Base-by-base conservation (phyloP, 768 basidiomycete genomes). In the Lactarius pseudohatsudake region DNA sequence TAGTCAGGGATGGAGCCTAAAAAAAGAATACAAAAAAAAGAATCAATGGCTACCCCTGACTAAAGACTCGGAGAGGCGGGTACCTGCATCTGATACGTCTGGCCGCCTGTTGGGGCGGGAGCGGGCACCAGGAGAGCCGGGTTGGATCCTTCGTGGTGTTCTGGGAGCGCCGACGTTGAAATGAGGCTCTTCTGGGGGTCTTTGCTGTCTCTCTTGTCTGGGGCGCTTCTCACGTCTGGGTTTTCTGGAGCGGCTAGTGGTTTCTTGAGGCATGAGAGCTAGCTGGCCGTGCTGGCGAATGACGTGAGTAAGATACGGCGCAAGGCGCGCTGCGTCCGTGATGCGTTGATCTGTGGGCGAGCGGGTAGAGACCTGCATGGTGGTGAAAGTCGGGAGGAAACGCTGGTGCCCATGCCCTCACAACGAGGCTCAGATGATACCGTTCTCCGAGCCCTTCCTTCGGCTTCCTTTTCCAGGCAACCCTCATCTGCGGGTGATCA, bases 231-330 rank as follows among this genome's bases (percentile, higher is more conserved):
- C 67, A 30, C 75, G 73, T 72, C 77, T 79, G 32, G 75, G 72
- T 73, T 82, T 81, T 59, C 82, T 81, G 16, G 79, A 74, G 59
- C 79, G 77, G 56, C 83, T 83, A 57, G 77, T 77, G 75, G 79
- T 85, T 73, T 88, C 85, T 59, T 82, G 78, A 7, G 82, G 79
- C 67, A 79, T 76, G 69, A 82, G 77, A 40, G 83, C 77, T 71
- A 81, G 75, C 72, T 84, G 82, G 71, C 81, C 84, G 74, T 81
- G 83, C 75, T 84, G 84, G 59, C 79, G 80, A 72, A 83, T 78
- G 74, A 77, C 79, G 74, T 83, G 85, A 64, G 85, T 80, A 66
- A 85, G 82, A 80, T 85, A 88, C 66, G 86, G 87, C 56, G 83
- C 79, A 59, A 72, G 72, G 56, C 71, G 73, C 64, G 70, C 66